phyloP scores from a whole-genome alignment of 176 grass and related monocot genomes.

The sorghum (Sorghum bicolor) region Sorghum_bicolor_NCBIv3 NC_012875.2:59064001-59064500 shows the following conservation, averaged over 20 bases:
- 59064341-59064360: slow-evolving; percentile 94
- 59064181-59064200: slow-evolving; percentile 68
- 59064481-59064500: slow-evolving; percentile 50
- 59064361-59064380: slow-evolving; percentile 86
- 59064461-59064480: background rate
- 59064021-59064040: background rate
- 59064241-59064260: slow-evolving; percentile 86
- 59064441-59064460: background rate
- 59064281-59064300: slow-evolving; percentile 76
- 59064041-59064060: background rate
- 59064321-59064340: slow-evolving; percentile 79
- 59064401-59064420: slow-evolving; percentile 15
- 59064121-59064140: slow-evolving; percentile 14
- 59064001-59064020: background rate
- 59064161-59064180: background rate
- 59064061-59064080: background rate
- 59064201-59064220: slow-evolving; percentile 98
- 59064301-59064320: slow-evolving; percentile 82
- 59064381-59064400: slow-evolving; percentile 79
- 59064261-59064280: slow-evolving; percentile 74
- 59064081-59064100: background rate
- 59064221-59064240: slow-evolving; percentile 97
- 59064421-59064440: slow-evolving; percentile 17
- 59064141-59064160: background rate
- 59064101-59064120: background rate